These are phyloP conservation scores for Colletotrichum melonis DNA, from an alignment of 2,329 filamentous ascomycete species.

Conservation along the genomic window DNA sequence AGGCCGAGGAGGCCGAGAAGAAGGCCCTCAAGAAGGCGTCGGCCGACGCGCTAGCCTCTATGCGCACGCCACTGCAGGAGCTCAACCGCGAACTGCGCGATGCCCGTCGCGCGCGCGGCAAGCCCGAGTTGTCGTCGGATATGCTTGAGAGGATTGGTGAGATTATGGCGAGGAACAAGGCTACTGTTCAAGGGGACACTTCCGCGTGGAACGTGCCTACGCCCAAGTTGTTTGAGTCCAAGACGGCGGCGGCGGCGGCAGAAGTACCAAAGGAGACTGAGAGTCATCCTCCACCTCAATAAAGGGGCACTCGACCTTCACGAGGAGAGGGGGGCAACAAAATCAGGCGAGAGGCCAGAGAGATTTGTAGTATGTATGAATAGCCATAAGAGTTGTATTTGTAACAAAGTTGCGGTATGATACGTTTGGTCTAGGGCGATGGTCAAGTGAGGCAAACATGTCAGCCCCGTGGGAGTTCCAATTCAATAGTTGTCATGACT, in stretches of 20 bases:
- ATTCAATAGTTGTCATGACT: no score
- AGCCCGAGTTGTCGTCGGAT: conserved; percentile 66
- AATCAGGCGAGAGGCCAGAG: not conserved
- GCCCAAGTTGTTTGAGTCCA: not conserved
- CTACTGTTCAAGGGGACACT: conserved; percentile 43
- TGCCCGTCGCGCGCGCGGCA: conserved; percentile 62
- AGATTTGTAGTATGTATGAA: conserved; percentile 26
- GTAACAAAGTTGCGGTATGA: no score
- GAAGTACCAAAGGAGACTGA: conserved; percentile 2
- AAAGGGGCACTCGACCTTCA: not conserved
- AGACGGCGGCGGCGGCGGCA: not conserved
- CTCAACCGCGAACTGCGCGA: conserved; percentile 66
- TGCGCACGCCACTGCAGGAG: conserved; percentile 70
- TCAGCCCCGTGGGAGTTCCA: no score
- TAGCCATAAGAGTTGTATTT: conserved; percentile 5
- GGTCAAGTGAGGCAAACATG: no score
- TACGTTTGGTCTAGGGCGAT: no score
- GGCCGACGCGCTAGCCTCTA: conserved; percentile 49
- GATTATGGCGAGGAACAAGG: conserved; percentile 68
- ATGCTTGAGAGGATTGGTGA: conserved; percentile 73
- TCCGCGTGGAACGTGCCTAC: conserved; percentile 36
- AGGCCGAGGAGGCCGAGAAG: conserved; percentile 64
- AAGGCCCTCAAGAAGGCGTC: conserved; percentile 68
- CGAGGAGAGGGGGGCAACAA: not conserved
- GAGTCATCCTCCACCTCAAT: conserved; percentile 22